Base-by-base conservation (phyloP, 2,329 filamentous ascomycete genomes). In the Fusarium compactum region DNA sequence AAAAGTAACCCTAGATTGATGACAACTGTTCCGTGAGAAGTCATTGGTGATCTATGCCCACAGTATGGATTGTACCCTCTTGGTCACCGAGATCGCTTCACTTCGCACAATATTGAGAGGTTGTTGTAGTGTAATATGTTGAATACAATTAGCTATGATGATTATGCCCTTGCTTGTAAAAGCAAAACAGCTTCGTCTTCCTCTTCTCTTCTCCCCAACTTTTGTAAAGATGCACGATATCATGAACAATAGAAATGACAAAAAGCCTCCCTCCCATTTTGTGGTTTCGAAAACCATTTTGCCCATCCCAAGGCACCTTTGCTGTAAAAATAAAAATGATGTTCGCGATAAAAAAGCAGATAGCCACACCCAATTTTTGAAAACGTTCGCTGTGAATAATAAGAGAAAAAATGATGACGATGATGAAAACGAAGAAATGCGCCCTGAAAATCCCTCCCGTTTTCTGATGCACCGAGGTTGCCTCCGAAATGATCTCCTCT, bases 361-460 rank as follows among this genome's bases (percentile, higher is more conserved):
- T 66, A 69, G 59, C 68, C 64, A 67, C 50, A 48, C 68, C 68
- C 55, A 58, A 44, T 50, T 69, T 67, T 70, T 58, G 18, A 53
- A 53, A 29, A 32, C 63, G 32, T 32, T 47, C 68, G 64, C 68
- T 71, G 20, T 40, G 58, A 48, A 45, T 38, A 38, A 7, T 38
- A 34, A 18, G 14, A 38, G 8, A 52, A 58, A 62, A 38, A 20
- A 55, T 4, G 34, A 38, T 38, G 34, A 38, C 34, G 34, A 38
- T 12, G 34, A 22, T 41, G 56, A 51, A 18, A 40, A 53, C 20
- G 56, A 60, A 61, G 20, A 46, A 61, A 70, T 58, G 64, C 68
- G 59, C 68, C 68, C 59, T 71, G 59, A 53, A 69, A 40, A 69
- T 65, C 60, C 55, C 38, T 65, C 32, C 65, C 44, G 8, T 54